These are phyloP conservation scores for Morella rubra DNA, from an alignment of 306 rosid genomes.

Conservation along the genomic window DNA sequence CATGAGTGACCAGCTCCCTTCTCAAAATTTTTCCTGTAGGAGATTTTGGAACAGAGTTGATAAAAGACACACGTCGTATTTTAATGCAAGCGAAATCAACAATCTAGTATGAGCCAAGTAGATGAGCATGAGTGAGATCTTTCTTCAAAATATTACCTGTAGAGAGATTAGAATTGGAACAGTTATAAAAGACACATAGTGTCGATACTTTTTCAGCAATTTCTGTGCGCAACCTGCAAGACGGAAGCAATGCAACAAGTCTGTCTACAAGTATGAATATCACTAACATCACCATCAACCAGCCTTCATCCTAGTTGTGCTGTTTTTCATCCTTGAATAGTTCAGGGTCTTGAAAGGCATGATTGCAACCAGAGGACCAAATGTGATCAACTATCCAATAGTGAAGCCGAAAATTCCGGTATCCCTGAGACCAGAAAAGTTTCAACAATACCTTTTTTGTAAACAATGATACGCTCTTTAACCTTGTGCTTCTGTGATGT, in stretches of 20 bases:
- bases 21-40: conserved; percentile 87
- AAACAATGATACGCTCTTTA: conserved; percentile 63
- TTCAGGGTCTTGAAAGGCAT: too few species aligned
- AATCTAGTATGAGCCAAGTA: too few species aligned
- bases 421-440: too few species aligned
- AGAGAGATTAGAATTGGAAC: too few species aligned
- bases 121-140: too few species aligned
- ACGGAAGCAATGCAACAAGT: conserved; percentile 5
- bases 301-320: neutral
- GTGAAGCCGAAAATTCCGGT: too few species aligned
- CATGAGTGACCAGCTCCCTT: conserved; percentile 61
- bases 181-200: too few species aligned
- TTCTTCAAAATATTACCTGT: too few species aligned
- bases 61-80: conserved; percentile 56
- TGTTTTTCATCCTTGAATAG: too few species aligned
- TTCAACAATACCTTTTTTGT: conserved; percentile 74
- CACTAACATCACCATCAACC: neutral
- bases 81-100: too few species aligned
- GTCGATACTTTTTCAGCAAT: too few species aligned
- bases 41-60: conserved; percentile 69
- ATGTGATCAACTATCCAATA: neutral
- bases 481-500: conserved; percentile 53
- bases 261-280: neutral
- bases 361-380: too few species aligned
- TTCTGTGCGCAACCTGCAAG: conserved; percentile 84